Evolutionary conservation across 2,329 filamentous ascomycete species (phyloP).

Genomic region (Ophiocordyceps camponoti-leonardi): DNA sequence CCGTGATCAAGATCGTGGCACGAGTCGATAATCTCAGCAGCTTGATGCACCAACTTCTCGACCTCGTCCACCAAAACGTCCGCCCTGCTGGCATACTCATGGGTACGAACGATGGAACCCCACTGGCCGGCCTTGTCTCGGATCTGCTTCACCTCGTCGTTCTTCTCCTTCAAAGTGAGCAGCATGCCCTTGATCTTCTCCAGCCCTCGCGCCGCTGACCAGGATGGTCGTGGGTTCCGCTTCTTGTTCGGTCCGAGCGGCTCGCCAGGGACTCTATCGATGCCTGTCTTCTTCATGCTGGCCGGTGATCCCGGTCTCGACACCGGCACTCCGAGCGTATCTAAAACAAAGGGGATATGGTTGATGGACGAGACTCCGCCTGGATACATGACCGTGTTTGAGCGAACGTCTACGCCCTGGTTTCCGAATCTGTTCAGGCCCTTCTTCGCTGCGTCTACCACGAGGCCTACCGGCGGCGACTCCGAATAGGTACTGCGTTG

Average conservation of each 20-base stretch:
- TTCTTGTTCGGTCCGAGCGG: not conserved
- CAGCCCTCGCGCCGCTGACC: not conserved
- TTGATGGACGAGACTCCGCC: not conserved
- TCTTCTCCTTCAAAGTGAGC: not conserved
- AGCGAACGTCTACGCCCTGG: not conserved
- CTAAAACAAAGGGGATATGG: too few relatives aligned
- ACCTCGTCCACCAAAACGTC: not conserved
- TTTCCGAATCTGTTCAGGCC: not conserved
- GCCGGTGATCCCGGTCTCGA: too few relatives aligned
- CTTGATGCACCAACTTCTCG: not conserved
- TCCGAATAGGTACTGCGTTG: not conserved
- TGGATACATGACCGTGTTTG: not conserved
- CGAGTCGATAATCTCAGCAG: not conserved
- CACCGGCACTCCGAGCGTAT: too few relatives aligned
- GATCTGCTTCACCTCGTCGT: not conserved
- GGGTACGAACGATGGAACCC: not conserved
- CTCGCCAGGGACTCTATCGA: not conserved
- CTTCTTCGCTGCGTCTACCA: not conserved
- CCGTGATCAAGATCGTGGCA: not conserved
- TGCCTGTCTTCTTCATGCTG: not conserved
- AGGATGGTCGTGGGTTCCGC: not conserved
- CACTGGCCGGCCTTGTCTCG: not conserved
- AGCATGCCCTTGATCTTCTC: not conserved
- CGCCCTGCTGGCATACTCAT: not conserved
- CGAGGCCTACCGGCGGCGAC: not conserved